These are phyloP conservation scores for Suillus fuscotomentosus DNA, from an alignment of 768 basidiomycete species.

Conservation along the genomic window DNA sequence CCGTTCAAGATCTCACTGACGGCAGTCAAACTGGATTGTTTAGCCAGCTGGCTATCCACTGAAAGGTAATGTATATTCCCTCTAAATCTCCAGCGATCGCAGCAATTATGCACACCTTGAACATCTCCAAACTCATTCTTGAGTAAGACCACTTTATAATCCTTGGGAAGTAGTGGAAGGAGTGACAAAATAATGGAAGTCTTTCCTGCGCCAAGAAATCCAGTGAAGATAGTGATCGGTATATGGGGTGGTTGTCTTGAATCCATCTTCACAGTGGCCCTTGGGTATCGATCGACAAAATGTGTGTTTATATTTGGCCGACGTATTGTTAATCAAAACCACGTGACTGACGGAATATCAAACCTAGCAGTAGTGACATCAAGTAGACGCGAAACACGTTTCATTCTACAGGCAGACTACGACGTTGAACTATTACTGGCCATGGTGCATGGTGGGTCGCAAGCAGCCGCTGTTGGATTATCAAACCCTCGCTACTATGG, in stretches of 20 bases:
- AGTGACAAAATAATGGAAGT: conserved; percentile 81
- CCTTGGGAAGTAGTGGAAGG: conserved; percentile 75
- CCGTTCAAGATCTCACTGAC: conserved; percentile 95
- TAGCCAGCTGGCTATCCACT: conserved; percentile 92
- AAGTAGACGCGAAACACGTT: no score
- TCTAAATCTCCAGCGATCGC: background rate
- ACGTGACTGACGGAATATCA: no score
- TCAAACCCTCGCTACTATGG: no score
- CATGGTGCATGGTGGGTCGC: no score
- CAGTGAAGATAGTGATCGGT: conserved; percentile 95
- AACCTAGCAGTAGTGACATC: no score
- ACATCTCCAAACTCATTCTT: conserved; percentile 98
- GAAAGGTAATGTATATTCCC: conserved; percentile 4
- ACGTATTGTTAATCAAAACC: no score
- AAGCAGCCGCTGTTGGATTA: no score
- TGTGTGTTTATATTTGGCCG: background rate
- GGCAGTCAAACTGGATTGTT: conserved; percentile 78
- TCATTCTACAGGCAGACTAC: no score
- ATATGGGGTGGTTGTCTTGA: conserved; percentile 34
- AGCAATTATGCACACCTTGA: conserved; percentile 52
- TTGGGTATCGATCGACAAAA: background rate
- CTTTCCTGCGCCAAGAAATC: conserved; percentile 84
- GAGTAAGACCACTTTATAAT: conserved; percentile 86
- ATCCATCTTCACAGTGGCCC: background rate
- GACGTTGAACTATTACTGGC: no score